Percentiles rank a stretch among this genome's conserved stretches.
These are phyloP conservation scores for Daedaleopsis sinensis DNA, from an alignment of 768 basidiomycete species.

Conservation along the genomic window DNA sequence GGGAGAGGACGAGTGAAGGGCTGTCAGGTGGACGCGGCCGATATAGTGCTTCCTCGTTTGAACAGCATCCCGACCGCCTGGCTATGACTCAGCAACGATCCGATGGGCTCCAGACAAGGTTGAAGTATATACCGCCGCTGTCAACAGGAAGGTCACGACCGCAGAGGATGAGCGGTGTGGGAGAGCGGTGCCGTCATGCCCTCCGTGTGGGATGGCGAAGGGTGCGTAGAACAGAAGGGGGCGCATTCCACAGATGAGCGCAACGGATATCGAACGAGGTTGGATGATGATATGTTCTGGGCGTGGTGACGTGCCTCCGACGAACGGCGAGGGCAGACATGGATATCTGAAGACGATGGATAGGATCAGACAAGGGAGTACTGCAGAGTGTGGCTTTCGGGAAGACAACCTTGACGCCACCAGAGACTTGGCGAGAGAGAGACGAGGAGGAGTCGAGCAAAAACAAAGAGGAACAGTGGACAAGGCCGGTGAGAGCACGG, in stretches of 20 bases:
- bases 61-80: conserved; percentile 94
- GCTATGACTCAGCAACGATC: background rate
- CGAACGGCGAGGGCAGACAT: background rate
- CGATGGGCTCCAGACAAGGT: background rate
- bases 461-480: too few species aligned
- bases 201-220: background rate
- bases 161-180: conserved; percentile 31
- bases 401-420: too few species aligned
- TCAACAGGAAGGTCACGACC: conserved; percentile 86
- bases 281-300: background rate
- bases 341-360: too few species aligned
- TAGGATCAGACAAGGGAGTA: too few species aligned
- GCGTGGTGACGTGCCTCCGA: too few species aligned
- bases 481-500: background rate
- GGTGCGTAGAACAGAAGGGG: conserved; percentile 8
- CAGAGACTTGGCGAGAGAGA: background rate
- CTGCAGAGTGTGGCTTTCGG: too few species aligned
- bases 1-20: background rate
- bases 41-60: conserved; percentile 96
- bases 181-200: conserved; percentile 11
- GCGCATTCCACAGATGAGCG: background rate
- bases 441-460: background rate
- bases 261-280: too few species aligned
- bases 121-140: conserved; percentile 77
- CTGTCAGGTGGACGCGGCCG: conserved; percentile 53